Evolutionary conservation across 371 early-diverging fungal genomes (phyloP).

Genomic region (Mortierella polycephala): DNA sequence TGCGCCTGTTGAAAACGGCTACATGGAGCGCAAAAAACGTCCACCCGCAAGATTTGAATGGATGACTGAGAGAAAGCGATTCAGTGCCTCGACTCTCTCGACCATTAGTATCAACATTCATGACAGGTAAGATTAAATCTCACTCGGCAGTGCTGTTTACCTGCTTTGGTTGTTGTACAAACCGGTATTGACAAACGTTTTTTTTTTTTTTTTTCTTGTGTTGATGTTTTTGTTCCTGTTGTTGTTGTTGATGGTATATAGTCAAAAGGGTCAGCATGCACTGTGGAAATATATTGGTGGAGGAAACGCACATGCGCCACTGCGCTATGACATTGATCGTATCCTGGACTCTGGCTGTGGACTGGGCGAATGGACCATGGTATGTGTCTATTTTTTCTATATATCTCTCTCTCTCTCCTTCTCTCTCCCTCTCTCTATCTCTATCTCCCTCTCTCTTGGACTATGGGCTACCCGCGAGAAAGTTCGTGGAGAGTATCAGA

Average conservation of each 20-base stretch:
- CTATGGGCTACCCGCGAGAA: too few relatives aligned
- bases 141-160: too few relatives aligned
- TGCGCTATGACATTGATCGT: conserved; percentile 46
- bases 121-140: conserved; percentile 31
- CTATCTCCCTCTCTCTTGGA: too few relatives aligned
- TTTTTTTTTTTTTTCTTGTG: background rate
- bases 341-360: conserved; percentile 54
- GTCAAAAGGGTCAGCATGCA: conserved; percentile 54
- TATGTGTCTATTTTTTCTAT: conserved; percentile 4
- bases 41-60: conserved; percentile 46
- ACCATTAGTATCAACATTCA: conserved; percentile 51
- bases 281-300: conserved; percentile 55
- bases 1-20: background rate
- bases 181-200: too few relatives aligned
- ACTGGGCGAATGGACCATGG: conserved; percentile 55
- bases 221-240: too few relatives aligned
- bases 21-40: background rate
- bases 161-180: too few relatives aligned
- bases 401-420: too few relatives aligned
- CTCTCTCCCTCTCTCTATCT: too few relatives aligned
- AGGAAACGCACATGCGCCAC: conserved; percentile 51
- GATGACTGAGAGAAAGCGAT: conserved; percentile 45
- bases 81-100: conserved; percentile 41
- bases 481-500: too few relatives aligned
- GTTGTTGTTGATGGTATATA: background rate